Conservation (phyloP, 768 basidiomycete species). For the Amanita pallidorosea region DNA sequence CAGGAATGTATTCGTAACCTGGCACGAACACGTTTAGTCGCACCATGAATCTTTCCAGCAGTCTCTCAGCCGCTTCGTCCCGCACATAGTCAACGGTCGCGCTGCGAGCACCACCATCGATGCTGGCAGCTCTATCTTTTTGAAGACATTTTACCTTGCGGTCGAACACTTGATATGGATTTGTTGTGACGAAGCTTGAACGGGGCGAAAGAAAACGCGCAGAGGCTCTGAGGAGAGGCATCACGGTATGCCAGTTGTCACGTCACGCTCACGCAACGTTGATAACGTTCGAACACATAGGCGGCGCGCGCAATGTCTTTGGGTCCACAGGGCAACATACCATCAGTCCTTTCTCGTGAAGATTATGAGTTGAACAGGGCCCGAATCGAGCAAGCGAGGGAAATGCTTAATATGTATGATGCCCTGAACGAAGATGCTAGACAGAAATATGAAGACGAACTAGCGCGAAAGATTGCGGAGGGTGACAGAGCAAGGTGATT, state of each 20-base stretch:
- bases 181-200: constrained; percentile 32
- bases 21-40: constrained; percentile 8
- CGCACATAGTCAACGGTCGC: constrained; percentile 85
- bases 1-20: constrained; percentile 1
- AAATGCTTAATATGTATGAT: constrained; percentile 21
- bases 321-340: constrained; percentile 9
- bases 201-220: constrained; percentile 40
- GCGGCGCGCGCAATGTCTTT: constrained; percentile 11
- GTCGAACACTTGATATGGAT: constrained; percentile 83
- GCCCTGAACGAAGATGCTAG: constrained; percentile 30
- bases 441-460: constrained; percentile 12
- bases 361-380: constrained; percentile 19
- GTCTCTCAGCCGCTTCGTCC: constrained; percentile 79
- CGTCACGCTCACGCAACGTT: not conserved
- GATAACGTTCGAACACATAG: not conserved
- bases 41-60: constrained; percentile 87
- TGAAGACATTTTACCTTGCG: constrained; percentile 68
- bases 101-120: constrained; percentile 48
- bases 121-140: constrained; percentile 58
- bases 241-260: constrained; percentile 1
- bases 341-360: constrained; percentile 14
- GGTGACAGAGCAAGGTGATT: constrained; percentile 35
- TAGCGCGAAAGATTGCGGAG: constrained; percentile 24
- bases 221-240: constrained; percentile 6
- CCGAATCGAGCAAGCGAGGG: constrained; percentile 21